Evolutionary conservation across 2,329 filamentous ascomycete species (phyloP).

Genomic region (Thyridium curvatum): DNA sequence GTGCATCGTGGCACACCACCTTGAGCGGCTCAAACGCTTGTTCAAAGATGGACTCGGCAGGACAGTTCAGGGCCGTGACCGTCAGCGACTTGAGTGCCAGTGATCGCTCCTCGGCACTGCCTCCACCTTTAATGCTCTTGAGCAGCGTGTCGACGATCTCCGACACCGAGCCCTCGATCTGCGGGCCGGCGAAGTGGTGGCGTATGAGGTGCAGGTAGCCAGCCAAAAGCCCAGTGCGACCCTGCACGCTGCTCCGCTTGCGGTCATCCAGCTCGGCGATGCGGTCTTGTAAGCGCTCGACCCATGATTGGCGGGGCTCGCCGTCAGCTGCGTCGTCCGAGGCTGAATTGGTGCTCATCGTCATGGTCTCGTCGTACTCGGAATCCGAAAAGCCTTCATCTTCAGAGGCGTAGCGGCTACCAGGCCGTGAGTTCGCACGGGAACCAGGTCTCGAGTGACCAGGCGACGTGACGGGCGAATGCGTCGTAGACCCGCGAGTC

Average conservation of each 20-base stretch:
- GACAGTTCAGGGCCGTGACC: conserved; percentile 62
- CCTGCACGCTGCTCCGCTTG: conserved; percentile 70
- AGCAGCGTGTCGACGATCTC: conserved; percentile 62
- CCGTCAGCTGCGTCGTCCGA: conserved; percentile 60
- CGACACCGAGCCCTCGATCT: conserved; percentile 50
- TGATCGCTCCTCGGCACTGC: conserved; percentile 61
- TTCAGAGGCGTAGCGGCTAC: conserved; percentile 58
- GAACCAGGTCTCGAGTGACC: conserved; percentile 50
- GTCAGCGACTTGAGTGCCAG: conserved; percentile 67
- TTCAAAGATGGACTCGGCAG: conserved; percentile 61
- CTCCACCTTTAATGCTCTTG: conserved; percentile 63
- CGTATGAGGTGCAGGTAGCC: conserved; percentile 61
- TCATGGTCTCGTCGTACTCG: conserved; percentile 42
- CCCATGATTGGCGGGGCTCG: conserved; percentile 35
- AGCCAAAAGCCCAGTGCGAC: conserved; percentile 58
- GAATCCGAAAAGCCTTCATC: conserved; percentile 48
- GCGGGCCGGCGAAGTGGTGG: conserved; percentile 58
- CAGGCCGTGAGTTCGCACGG: conserved; percentile 50
- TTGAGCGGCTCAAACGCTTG: conserved; percentile 52
- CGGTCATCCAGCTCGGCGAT: conserved; percentile 66
- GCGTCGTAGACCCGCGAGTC: conserved; percentile 49
- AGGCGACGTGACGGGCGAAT: conserved; percentile 53
- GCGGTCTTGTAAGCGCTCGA: conserved; percentile 54
- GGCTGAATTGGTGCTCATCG: conserved; percentile 38
- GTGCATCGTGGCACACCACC: conserved; percentile 58